Percentiles rank a stretch among this genome's conserved stretches.
Evolutionary conservation across 108 stramenopile genomes (phyloP).

Genomic region (Epithemia pelagica): DNA sequence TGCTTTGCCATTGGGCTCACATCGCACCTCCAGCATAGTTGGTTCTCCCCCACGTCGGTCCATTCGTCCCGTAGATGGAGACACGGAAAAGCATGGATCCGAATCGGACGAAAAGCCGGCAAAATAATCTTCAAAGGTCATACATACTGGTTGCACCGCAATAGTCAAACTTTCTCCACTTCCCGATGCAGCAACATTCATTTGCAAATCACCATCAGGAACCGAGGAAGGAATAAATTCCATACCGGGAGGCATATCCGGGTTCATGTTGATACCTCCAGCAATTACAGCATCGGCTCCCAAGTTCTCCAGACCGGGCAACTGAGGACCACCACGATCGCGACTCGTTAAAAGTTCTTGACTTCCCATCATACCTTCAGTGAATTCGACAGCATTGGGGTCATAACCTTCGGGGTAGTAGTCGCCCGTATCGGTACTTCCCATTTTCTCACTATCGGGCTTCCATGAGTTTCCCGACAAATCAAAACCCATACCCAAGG

Average conservation of each 20-base stretch:
- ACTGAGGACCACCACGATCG: constrained; percentile 44
- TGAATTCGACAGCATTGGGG: constrained; percentile 37
- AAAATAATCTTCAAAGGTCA: constrained; percentile 84
- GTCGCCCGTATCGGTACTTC: constrained; percentile 72
- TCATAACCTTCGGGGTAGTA: constrained; percentile 83
- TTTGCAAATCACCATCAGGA: constrained; percentile 51
- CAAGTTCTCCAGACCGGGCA: constrained; percentile 78
- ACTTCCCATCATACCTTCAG: constrained; percentile 64
- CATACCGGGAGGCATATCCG: constrained; percentile 73
- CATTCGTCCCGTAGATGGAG: constrained; percentile 66
- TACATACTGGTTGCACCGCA: constrained; percentile 61
- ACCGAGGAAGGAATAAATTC: constrained; percentile 67
- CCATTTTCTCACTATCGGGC: constrained; percentile 75
- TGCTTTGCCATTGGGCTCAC: constrained; percentile 51
- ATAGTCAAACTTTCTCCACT: constrained; percentile 20
- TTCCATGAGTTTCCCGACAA: constrained; percentile 66
- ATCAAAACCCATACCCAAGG: constrained; percentile 31
- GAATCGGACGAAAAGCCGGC: constrained; percentile 60
- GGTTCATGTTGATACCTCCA: constrained; percentile 53
- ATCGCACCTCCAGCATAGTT: constrained; percentile 45
- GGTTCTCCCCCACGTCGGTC: constrained; percentile 77
- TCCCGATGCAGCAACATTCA: constrained; percentile 53
- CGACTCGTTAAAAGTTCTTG: constrained; percentile 30
- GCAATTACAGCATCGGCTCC: constrained; percentile 57
- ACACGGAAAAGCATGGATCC: constrained; percentile 69